phyloP scores from a whole-genome alignment of 148 eudicot species.

The Rhododendron williamsianum region DNA sequence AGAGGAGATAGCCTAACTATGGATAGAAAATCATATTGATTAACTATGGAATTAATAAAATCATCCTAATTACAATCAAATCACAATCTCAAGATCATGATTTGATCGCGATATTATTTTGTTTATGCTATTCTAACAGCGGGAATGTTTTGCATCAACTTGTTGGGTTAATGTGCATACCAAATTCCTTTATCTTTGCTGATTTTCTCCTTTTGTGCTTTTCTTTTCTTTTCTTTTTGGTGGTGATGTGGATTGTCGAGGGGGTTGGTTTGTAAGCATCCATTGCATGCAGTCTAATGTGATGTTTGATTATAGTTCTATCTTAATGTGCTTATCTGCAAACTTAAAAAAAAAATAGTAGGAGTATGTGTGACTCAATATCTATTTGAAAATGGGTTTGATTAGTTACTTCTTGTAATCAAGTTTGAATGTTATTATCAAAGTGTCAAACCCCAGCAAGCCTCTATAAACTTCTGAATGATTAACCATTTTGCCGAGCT shows the following conservation, averaged over 20 bases:
- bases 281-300: neutral
- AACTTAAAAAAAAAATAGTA: neutral
- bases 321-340: neutral
- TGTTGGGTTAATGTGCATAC: neutral
- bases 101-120: too few relatives aligned
- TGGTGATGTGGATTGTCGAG: neutral
- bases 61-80: too few relatives aligned
- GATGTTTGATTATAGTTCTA: neutral
- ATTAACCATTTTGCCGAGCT: neutral
- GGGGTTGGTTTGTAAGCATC: neutral
- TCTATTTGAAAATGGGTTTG: neutral
- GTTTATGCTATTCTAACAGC: too few relatives aligned
- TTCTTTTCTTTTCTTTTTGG: neutral
- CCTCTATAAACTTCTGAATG: neutral
- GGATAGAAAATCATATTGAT: too few relatives aligned
- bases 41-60: too few relatives aligned
- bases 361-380: neutral
- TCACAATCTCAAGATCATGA: too few relatives aligned
- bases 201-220: neutral
- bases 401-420: neutral
- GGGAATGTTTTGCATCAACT: neutral
- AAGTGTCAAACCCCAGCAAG: neutral
- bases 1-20: too few relatives aligned
- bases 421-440: neutral
- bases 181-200: neutral